Percentiles rank a stretch among this genome's conserved stretches.
These are phyloP conservation scores for Clavispora santaluciae DNA, from an alignment of 805 yeast species.

Conservation along the genomic window DNA sequence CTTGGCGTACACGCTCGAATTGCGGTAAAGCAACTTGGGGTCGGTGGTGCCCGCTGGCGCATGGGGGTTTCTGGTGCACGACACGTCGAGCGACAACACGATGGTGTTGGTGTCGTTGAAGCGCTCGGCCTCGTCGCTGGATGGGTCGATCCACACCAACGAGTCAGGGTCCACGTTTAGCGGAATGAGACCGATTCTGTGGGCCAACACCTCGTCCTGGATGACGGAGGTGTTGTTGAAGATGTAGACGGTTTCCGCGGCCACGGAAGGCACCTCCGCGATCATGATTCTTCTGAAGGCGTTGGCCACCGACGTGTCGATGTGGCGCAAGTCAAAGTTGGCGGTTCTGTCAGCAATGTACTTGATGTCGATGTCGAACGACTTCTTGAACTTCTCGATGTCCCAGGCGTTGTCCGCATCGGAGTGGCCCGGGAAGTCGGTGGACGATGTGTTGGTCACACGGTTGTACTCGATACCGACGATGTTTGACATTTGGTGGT, in stretches of 20 bases:
- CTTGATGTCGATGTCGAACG: conserved; percentile 62
- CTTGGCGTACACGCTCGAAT: conserved; percentile 82
- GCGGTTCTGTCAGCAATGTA: conserved; percentile 64
- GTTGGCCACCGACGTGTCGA: conserved; percentile 91
- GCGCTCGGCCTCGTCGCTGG: conserved; percentile 56
- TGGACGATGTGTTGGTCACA: conserved; percentile 82
- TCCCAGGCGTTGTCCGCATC: conserved; percentile 75
- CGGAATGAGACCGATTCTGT: conserved; percentile 90
- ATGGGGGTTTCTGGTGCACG: conserved; percentile 80
- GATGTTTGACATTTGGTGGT: conserved; percentile 38
- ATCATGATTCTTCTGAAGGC: conserved; percentile 97
- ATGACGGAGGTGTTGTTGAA: conserved; percentile 95
- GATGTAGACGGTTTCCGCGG: conserved; percentile 86
- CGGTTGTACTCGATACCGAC: conserved; percentile 88
- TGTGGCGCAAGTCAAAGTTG: conserved; percentile 79
- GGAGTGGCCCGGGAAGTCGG: conserved; percentile 88
- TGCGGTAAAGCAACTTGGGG: conserved; percentile 78
- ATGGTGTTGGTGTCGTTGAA: conserved; percentile 87
- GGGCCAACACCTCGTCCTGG: conserved; percentile 95
- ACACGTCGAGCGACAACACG: conserved; percentile 73
- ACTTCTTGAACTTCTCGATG: conserved; percentile 68
- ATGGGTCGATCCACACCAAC: conserved; percentile 74
- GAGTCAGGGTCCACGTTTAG: conserved; percentile 86
- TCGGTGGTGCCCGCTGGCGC: conserved; percentile 75
- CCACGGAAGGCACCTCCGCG: conserved; percentile 93